Conservation (phyloP, 176 grass and related monocot genomes). For the Secale cereale region DNA sequence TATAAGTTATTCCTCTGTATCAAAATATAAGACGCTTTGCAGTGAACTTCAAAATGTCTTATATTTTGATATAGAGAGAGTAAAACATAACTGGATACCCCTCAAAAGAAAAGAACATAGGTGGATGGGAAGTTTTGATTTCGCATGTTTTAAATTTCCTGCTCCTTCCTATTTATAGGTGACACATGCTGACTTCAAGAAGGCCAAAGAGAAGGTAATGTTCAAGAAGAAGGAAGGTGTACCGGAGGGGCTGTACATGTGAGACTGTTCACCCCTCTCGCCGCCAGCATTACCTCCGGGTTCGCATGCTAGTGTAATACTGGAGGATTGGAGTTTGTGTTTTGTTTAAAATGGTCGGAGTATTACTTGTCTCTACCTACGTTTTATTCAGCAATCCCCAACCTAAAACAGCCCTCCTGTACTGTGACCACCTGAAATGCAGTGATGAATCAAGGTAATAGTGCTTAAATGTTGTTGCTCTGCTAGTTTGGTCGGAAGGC, state of each 20-base stretch:
- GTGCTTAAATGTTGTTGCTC: conserved; percentile 1
- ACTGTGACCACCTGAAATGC: neutral
- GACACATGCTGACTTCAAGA: conserved; percentile 85
- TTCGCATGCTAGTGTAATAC: neutral
- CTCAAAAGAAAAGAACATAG: too few relatives aligned
- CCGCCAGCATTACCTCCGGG: neutral
- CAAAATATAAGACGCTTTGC: too few relatives aligned
- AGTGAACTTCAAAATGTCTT: too few relatives aligned
- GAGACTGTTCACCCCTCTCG: neutral
- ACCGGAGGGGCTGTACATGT: conserved; percentile 94
- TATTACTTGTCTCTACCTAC: neutral
- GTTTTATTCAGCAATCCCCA: neutral
- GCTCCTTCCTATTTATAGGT: conserved; percentile 43
- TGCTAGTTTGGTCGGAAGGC: neutral
- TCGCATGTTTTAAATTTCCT: neutral
- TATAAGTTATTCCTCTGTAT: too few relatives aligned
- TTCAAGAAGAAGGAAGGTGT: conserved; percentile 99
- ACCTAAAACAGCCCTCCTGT: neutral
- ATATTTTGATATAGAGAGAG: too few relatives aligned
- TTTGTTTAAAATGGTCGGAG: neutral
- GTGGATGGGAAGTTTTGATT: neutral
- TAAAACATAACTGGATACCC: too few relatives aligned
- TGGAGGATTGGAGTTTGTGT: conserved; percentile 21
- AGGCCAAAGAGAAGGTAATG: conserved; percentile 99
- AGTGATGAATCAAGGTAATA: neutral